Conservation (phyloP, 176 grass and related monocot genomes). For the Echinochloa phyllopogon region DNA sequence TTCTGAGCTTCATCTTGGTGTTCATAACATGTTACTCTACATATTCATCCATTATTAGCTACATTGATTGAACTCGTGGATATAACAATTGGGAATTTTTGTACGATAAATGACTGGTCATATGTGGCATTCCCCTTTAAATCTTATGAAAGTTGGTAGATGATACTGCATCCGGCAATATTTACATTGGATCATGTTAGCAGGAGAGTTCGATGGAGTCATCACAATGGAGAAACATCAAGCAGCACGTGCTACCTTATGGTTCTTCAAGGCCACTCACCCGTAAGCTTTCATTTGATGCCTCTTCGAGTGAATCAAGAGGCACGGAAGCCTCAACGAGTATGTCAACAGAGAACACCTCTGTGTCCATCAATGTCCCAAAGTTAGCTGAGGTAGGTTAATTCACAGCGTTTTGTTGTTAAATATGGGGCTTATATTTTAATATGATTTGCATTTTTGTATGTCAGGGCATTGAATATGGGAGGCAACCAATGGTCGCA, state of each 20-base stretch:
- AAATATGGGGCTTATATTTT: neutral
- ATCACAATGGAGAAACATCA: slow-evolving; percentile 86
- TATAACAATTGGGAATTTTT: neutral
- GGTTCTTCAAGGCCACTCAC: slow-evolving; percentile 79
- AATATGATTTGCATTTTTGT: slow-evolving; percentile 28
- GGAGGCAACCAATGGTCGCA: slow-evolving; percentile 76
- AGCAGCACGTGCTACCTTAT: slow-evolving; percentile 80
- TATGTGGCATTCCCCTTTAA: slow-evolving; percentile 1
- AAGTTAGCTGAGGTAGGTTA: slow-evolving; percentile 74
- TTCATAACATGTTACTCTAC: neutral
- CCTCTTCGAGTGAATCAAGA: slow-evolving; percentile 67
- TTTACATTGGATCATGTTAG: slow-evolving; percentile 30
- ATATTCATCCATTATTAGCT: neutral
- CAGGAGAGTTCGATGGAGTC: slow-evolving; percentile 71
- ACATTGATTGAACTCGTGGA: neutral
- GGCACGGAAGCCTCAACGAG: slow-evolving; percentile 79
- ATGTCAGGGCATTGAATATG: slow-evolving; percentile 66
- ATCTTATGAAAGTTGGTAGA: neutral
- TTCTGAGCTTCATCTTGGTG: neutral
- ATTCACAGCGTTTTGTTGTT: neutral
- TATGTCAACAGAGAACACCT: slow-evolving; percentile 60
- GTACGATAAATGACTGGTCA: neutral
- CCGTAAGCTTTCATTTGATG: slow-evolving; percentile 77
- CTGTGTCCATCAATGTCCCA: slow-evolving; percentile 55
- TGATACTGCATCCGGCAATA: neutral